A percentile compares a stretch with the other conserved stretches of the same genome.
Evolutionary conservation across 2,329 filamentous ascomycete species (phyloP).

Genomic region (Pyricularia pennisetigena): DNA sequence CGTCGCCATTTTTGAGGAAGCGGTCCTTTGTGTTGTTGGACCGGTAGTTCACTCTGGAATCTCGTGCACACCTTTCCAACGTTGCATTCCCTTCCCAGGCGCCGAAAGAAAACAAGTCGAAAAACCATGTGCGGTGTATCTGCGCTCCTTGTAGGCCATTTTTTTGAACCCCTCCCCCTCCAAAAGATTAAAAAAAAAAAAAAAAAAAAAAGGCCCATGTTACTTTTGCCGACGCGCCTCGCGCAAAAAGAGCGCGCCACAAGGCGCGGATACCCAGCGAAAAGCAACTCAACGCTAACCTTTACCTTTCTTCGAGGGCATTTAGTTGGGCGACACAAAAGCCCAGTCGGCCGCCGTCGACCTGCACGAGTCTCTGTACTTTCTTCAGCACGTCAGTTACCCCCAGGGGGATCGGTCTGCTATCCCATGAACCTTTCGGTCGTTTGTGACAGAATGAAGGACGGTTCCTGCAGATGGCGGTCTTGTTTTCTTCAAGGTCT

Average conservation of each 20-base stretch:
- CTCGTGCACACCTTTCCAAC: background rate
- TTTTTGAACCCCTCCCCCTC: background rate
- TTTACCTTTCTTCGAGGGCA: background rate
- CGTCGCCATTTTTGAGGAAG: background rate
- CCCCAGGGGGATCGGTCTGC: background rate
- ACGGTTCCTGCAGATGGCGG: background rate
- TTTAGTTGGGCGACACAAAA: background rate
- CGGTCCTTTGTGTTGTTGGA: background rate
- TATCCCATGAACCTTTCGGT: background rate
- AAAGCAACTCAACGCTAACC: background rate
- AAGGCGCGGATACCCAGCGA: background rate
- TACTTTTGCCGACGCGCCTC: background rate
- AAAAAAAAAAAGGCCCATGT: background rate
- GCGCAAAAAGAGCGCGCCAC: background rate
- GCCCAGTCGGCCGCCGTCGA: slow-evolving; percentile 36
- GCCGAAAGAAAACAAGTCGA: background rate
- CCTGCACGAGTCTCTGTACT: slow-evolving; percentile 62
- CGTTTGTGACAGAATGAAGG: background rate
- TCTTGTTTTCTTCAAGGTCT: background rate
- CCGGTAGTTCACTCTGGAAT: background rate
- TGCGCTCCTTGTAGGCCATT: background rate
- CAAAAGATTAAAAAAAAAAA: background rate
- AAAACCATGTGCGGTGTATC: background rate
- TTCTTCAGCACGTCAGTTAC: slow-evolving; percentile 41
- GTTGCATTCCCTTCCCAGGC: background rate